Evolutionary conservation across 2,329 filamentous ascomycete species (phyloP).

Genomic region (Fusarium paranaense): DNA sequence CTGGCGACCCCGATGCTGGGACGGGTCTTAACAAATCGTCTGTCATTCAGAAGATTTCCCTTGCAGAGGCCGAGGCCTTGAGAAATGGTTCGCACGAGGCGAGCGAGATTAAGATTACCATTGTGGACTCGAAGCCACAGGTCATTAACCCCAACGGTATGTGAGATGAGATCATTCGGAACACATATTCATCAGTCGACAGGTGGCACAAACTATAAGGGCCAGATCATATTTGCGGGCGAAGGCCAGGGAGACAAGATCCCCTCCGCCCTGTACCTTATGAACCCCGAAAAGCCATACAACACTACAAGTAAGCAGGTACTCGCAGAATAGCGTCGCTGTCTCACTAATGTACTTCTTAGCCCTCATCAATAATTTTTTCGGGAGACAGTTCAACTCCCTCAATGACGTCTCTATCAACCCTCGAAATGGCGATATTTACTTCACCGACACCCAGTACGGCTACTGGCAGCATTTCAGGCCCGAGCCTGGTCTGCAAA

Average conservation of each 20-base stretch:
- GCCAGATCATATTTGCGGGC: constrained; percentile 60
- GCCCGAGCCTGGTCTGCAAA: constrained; percentile 62
- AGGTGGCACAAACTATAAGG: constrained; percentile 64
- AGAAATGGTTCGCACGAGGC: constrained; percentile 6
- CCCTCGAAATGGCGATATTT: constrained; percentile 67
- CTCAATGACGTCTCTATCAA: constrained; percentile 69
- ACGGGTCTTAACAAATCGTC: constrained; percentile 64
- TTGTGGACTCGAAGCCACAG: constrained; percentile 55
- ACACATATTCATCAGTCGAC: not conserved
- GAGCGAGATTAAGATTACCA: constrained; percentile 55
- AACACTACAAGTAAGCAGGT: constrained; percentile 58
- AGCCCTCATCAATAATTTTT: constrained; percentile 69
- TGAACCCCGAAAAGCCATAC: constrained; percentile 55
- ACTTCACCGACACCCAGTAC: constrained; percentile 73
- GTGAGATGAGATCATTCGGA: not conserved
- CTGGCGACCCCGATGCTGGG: constrained; percentile 58
- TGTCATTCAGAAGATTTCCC: constrained; percentile 62
- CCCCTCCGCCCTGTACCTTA: constrained; percentile 40
- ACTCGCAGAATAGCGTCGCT: accelerated
- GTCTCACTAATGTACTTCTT: not conserved
- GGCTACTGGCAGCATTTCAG: constrained; percentile 70
- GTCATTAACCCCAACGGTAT: constrained; percentile 64
- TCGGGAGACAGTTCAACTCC: constrained; percentile 70
- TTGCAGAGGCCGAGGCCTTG: constrained; percentile 54
- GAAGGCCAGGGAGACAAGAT: constrained; percentile 60